Base-by-base conservation (phyloP, 2,329 filamentous ascomycete genomes). In the Triangularia setosa region DNA sequence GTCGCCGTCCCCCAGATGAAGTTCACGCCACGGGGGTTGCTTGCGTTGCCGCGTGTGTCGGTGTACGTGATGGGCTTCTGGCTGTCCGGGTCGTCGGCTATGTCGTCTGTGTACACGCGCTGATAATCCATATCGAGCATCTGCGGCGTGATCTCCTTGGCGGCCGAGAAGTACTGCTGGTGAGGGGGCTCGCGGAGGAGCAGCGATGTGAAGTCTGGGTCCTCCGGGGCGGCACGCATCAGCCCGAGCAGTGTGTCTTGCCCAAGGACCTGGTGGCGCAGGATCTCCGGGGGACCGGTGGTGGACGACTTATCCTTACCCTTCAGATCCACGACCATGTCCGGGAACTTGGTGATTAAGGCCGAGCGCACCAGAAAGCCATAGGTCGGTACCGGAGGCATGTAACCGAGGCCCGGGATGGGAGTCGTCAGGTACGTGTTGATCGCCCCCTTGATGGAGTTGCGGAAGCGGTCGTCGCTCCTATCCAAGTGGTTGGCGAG, bases 301-400 rank as follows among this genome's bases (percentile, higher is more conserved):
- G 70, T 1, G 71, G 69, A 73, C 25, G 67, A 72, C 28, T 60
- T 72, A 60, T 25, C 69, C 8, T 63, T 48, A 24, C 62, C 63
- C 4, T 35, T 53, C 5, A 63, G 60, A 9, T 60, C 66, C 9
- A 77, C 73, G 11, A 67, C 70, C 0, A 80, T 70, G 61, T 81
- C 78, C 0, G 77, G 79, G 53, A 78, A 78, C 67, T 70, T 73
- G 3, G 72, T 72, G 1, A 79, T 72, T 1, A 79, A 28, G 7
- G 74, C 73, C 0, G 75, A 78, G 1, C 78, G 75, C 1, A 80
- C 65, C 4, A 73, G 72, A 65, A 79, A 80, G 0, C 79, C 79
- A 58, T 76, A 79, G 0, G 65, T 63, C 0, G 79, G 79, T 1
- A 79, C 69, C 56, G 73, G 77, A 0, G 74, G 71, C 1, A 44